Conservation (phyloP, 1,284 basidiomycete genomes). For the Ceratobasidium sp. region DNA sequence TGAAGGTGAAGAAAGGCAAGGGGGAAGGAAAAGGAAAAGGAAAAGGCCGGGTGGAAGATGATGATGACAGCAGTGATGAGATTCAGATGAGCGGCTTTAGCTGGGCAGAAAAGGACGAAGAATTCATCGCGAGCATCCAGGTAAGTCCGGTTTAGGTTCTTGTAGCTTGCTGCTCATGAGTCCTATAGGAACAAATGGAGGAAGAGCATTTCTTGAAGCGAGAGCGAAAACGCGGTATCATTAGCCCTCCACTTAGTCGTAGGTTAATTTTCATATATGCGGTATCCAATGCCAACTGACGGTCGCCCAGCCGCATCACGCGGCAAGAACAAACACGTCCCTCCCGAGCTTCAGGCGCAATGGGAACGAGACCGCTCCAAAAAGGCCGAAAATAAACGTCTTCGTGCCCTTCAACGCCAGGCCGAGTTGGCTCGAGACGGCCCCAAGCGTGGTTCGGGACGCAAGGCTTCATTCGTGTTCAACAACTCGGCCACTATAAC, state of each 20-base stretch:
- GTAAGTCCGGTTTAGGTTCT: conserved; percentile 51
- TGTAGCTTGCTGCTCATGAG: too few relatives aligned
- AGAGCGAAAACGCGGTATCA: conserved; percentile 59
- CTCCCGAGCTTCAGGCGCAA: conserved; percentile 68
- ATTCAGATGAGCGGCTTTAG: conserved; percentile 44
- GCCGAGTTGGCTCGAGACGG: conserved; percentile 58
- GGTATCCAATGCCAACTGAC: too few relatives aligned
- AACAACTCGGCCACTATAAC: conserved; percentile 22
- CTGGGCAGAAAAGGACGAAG: conserved; percentile 71
- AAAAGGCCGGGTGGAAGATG: conserved; percentile 1
- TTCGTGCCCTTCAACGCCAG: conserved; percentile 60
- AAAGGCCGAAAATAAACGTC: conserved; percentile 79
- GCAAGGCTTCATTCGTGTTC: conserved; percentile 32
- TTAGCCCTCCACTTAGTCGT: conserved; percentile 66
- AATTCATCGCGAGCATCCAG: conserved; percentile 66
- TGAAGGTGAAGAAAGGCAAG: too few relatives aligned
- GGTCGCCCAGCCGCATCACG: conserved; percentile 26
- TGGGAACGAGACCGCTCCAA: conserved; percentile 83
- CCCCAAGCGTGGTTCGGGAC: conserved; percentile 48
- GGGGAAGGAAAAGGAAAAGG: conserved; percentile 37
- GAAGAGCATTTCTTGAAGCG: conserved; percentile 42
- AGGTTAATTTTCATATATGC: conserved; percentile 43
- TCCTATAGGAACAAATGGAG: conserved; percentile 55
- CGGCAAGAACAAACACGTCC: conserved; percentile 68
- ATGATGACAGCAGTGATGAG: conserved; percentile 46